Base-by-base conservation (phyloP, 2,329 filamentous ascomycete genomes). In the Verticillium dahliae region DNA sequence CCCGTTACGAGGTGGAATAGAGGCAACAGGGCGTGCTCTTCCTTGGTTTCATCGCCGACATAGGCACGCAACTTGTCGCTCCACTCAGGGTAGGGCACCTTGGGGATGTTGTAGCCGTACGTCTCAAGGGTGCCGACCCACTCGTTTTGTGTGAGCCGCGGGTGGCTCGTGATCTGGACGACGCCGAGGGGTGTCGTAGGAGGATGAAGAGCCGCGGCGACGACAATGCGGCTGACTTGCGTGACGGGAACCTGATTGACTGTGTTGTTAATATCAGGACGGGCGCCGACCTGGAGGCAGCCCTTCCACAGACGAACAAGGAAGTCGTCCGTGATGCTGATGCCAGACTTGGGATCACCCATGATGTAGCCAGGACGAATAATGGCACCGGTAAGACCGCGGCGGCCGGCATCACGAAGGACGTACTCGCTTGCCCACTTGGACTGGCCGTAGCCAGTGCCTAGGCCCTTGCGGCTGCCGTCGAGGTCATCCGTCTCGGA, bases 191-290 rank as follows among this genome's bases (percentile, higher is more conserved):
- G 34, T 7, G 33, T 31, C 35, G 52, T 34, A 1, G 86, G 80
- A 0, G 87, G 87, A 69, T 88, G 83, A 68, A 96, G 81, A 0
- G 86, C 83, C 5, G 88, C 80, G 0, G 92, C 91, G 18, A 92
- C 86, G 33, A 96, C 89, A 7, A 96, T 85, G n/a, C 85, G 82
- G 1, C 89, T 85, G 39, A 97, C 92, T 67, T 96, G 91, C 65
- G 87, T 86, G 33, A 97, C 92, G 0, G 94, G 93, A 0, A 97
- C 90, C 73, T 89, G 86, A 78, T 97, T 98, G 74, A 97, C 86
- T 0, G 91, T 91, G 78, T 97, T 98, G 72, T 81, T 76, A 67
- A 97, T 96, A 67, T 85, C 82, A 1, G 93, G 94, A 0, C 91
- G 83, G 2, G 82, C 81, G 2, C 78, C 78, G 2, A 97, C 80